Evolutionary conservation across 768 basidiomycete genomes (phyloP).

Genomic region (Rhizopogon rudus): DNA sequence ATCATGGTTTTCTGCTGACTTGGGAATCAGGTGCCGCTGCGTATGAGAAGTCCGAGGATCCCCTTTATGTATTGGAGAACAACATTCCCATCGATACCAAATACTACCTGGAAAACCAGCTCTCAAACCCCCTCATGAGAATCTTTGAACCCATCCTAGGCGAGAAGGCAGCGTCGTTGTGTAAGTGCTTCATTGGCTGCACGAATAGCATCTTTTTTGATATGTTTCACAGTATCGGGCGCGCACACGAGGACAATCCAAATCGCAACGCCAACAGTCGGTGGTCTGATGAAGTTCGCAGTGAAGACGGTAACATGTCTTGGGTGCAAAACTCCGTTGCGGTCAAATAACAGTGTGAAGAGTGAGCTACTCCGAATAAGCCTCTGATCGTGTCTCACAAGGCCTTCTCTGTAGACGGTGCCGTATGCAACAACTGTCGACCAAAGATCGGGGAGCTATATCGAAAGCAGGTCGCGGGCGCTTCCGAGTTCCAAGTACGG

Average conservation of each 20-base stretch:
- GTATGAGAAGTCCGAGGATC: slow-evolving; percentile 98
- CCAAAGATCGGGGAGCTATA: slow-evolving; percentile 85
- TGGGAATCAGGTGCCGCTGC: slow-evolving; percentile 80
- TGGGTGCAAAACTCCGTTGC: slow-evolving; percentile 89
- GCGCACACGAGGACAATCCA: slow-evolving; percentile 95
- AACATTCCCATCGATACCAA: slow-evolving; percentile 97
- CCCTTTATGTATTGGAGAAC: slow-evolving; percentile 94
- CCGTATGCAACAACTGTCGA: slow-evolving; percentile 92
- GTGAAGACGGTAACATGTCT: slow-evolving; percentile 94
- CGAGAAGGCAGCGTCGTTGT: slow-evolving; percentile 78
- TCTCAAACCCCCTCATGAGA: slow-evolving; percentile 93
- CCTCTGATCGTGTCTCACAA: slow-evolving; percentile 1
- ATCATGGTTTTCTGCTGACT: neutral
- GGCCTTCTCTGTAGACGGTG: slow-evolving; percentile 55
- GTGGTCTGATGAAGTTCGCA: slow-evolving; percentile 98
- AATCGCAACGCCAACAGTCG: slow-evolving; percentile 94
- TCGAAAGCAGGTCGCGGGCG: slow-evolving; percentile 75
- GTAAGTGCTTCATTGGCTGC: slow-evolving; percentile 39
- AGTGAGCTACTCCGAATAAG: slow-evolving; percentile 35
- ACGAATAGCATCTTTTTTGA: slow-evolving; percentile 7
- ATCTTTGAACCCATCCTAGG: slow-evolving; percentile 98
- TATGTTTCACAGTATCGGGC: slow-evolving; percentile 66
- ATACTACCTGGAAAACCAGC: slow-evolving; percentile 97
- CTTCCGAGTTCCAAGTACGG: slow-evolving; percentile 81
- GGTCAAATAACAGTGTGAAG: slow-evolving; percentile 67